Conservation (phyloP, 2,329 filamentous ascomycete species). For the Spiromastix sp. region DNA sequence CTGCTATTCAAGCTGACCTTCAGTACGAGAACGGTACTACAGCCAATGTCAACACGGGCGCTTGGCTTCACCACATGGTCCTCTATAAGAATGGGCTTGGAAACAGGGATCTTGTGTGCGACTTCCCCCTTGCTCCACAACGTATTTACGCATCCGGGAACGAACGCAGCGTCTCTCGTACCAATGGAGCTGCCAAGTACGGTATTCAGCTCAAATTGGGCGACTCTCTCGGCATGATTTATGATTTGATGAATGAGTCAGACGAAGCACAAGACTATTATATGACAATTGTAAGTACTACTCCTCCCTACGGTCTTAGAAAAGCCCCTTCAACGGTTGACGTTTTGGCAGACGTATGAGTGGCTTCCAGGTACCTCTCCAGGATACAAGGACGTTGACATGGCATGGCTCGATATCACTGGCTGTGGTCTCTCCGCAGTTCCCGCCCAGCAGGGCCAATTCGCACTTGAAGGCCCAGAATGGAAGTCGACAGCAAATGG, state of each 20-base stretch:
- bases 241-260: slow-evolving; percentile 6
- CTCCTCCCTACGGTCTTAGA: not conserved
- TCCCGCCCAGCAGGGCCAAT: slow-evolving; percentile 3
- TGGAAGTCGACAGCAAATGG: slow-evolving; percentile 2
- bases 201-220: not conserved
- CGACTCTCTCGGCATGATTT: slow-evolving; percentile 3
- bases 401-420: slow-evolving; percentile 6
- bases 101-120: not conserved
- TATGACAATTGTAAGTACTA: slow-evolving; percentile 1
- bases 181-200: slow-evolving; percentile 1
- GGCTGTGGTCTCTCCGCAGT: slow-evolving; percentile 3
- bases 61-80: slow-evolving; percentile 21
- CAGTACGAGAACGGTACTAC: slow-evolving; percentile 20
- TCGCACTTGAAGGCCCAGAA: not conserved
- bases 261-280: slow-evolving; percentile 1
- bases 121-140: not conserved
- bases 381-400: slow-evolving; percentile 2
- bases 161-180: slow-evolving; percentile 4
- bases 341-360: slow-evolving; percentile 3
- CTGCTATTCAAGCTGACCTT: slow-evolving; percentile 16
- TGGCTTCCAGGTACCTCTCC: not conserved
- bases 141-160: slow-evolving; percentile 5
- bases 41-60: slow-evolving; percentile 22
- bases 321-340: not conserved
- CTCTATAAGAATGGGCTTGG: slow-evolving; percentile 4